Evolutionary conservation across 225 moss, liverwort and hornwort genomes (phyloP).

Genomic region (Physcomitrellopsis africana): DNA sequence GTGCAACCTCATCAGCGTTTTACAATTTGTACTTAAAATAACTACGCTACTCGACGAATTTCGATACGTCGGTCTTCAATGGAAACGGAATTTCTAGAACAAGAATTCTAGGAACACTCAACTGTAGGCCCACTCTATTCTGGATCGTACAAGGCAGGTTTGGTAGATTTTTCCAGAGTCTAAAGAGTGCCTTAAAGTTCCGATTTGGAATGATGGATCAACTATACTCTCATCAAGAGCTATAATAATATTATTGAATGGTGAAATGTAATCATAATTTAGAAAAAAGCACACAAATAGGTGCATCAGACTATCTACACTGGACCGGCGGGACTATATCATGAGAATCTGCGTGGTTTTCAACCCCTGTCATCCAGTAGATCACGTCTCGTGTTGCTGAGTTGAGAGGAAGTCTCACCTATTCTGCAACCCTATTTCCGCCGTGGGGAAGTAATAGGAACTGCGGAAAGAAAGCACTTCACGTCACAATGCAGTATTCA

Average conservation of each 20-base stretch:
- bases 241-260: background rate
- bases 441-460: background rate
- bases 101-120: background rate
- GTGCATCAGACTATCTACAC: background rate
- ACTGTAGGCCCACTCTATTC: background rate
- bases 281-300: background rate
- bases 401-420: background rate
- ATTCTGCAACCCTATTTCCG: background rate
- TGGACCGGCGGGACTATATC: background rate
- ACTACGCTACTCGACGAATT: slow-evolving; percentile 5
- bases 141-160: background rate
- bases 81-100: background rate
- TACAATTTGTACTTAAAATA: slow-evolving; percentile 6
- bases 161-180: background rate
- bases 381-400: background rate
- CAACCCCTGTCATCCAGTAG: background rate
- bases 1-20: background rate
- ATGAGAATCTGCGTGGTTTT: background rate
- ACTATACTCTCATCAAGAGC: background rate
- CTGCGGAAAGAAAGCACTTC: background rate
- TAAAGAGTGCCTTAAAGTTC: background rate
- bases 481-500: background rate
- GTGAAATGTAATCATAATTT: background rate
- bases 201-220: background rate
- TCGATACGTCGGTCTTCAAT: slow-evolving; percentile 5